These are phyloP conservation scores for Kazachstania psychrophila DNA, from an alignment of 805 yeast genomes.

Conservation along the genomic window DNA sequence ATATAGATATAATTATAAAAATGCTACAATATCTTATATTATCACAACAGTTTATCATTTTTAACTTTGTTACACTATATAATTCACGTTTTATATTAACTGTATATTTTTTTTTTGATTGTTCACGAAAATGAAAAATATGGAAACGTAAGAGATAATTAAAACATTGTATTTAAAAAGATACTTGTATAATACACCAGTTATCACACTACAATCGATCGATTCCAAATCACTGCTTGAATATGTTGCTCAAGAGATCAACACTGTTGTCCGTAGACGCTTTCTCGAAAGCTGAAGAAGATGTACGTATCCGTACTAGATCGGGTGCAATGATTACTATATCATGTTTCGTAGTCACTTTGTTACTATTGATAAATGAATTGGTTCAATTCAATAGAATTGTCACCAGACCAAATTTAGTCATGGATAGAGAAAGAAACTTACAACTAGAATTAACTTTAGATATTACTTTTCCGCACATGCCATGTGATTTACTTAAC, in stretches of 20 bases:
- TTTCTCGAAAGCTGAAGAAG: slow-evolving; percentile 88
- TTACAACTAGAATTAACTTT: slow-evolving; percentile 66
- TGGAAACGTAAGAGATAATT: no score
- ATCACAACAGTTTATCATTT: no score
- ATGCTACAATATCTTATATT: no score
- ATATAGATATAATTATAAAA: no score
- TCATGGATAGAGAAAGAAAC: slow-evolving; percentile 76
- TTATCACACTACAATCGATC: no score
- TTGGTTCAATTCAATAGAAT: slow-evolving; percentile 63
- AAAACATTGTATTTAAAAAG: no score
- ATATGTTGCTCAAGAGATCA: slow-evolving; percentile 16
- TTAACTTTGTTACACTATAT: no score
- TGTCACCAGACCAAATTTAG: slow-evolving; percentile 68
- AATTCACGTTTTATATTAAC: no score
- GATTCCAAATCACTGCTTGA: background rate
- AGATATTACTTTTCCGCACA: slow-evolving; percentile 71
- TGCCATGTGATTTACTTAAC: slow-evolving; percentile 77
- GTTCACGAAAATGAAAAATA: no score
- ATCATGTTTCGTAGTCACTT: slow-evolving; percentile 50
- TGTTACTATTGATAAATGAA: slow-evolving; percentile 60
- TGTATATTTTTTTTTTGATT: no score
- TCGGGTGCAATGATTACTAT: slow-evolving; percentile 87
- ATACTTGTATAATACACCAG: no score
- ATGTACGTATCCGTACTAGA: slow-evolving; percentile 77
- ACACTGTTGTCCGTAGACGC: slow-evolving; percentile 63